Conservation (phyloP, 2,329 filamentous ascomycete genomes). For the Lanzia echinophila region DNA sequence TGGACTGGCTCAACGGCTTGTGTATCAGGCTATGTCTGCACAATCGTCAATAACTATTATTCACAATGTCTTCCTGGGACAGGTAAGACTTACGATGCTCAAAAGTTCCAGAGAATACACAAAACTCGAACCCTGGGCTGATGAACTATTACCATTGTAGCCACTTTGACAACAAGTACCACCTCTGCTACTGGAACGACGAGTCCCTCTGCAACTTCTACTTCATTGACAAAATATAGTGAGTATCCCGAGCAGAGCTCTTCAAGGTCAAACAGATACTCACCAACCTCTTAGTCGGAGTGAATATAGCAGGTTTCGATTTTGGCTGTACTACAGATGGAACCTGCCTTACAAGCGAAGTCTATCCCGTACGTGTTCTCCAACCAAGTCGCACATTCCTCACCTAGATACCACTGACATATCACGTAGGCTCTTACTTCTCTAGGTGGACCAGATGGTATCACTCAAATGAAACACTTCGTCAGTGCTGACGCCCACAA, state of each 20-base stretch:
- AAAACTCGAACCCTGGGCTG: too few relatives aligned
- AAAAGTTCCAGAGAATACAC: background rate
- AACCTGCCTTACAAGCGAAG: slow-evolving; percentile 30
- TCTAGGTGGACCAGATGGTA: slow-evolving; percentile 30
- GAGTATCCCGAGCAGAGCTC: background rate
- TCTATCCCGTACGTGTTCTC: slow-evolving; percentile 17
- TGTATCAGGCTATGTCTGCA: slow-evolving; percentile 28
- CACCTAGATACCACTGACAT: background rate
- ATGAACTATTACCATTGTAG: background rate
- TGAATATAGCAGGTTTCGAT: slow-evolving; percentile 37
- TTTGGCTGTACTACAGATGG: slow-evolving; percentile 40
- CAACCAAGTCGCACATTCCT: background rate
- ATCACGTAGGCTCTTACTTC: slow-evolving; percentile 23
- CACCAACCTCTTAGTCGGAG: slow-evolving; percentile 16
- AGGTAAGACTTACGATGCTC: background rate
- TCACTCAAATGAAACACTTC: slow-evolving; percentile 24
- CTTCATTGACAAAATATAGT: slow-evolving; percentile 18
- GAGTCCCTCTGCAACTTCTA: background rate
- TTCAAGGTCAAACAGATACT: background rate
- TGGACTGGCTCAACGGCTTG: slow-evolving; percentile 29
- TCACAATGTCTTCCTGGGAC: slow-evolving; percentile 27
- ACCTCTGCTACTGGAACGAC: background rate
- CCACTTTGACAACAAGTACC: slow-evolving; percentile 1
- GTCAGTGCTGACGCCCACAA: slow-evolving; percentile 42
- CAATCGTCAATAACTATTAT: slow-evolving; percentile 26